Conservation (phyloP, 2,329 filamentous ascomycete genomes). For the Fusarium abutilonis region DNA sequence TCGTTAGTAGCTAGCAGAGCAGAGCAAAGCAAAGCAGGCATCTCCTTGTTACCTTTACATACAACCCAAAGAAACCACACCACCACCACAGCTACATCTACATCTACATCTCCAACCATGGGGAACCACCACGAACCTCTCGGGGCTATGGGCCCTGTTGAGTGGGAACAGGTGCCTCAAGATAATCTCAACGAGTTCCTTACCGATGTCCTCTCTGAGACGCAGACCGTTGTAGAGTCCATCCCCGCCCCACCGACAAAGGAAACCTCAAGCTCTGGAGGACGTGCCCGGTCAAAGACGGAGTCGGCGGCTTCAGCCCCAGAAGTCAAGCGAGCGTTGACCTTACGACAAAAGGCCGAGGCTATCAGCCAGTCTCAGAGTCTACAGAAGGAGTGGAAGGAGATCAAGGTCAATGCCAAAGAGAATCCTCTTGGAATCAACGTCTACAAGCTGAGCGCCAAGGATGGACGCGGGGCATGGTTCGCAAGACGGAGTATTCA, state of each 20-base stretch:
- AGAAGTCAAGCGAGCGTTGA: slow-evolving; percentile 61
- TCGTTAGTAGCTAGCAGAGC: no score
- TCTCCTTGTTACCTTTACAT: slow-evolving; percentile 1
- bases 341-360: slow-evolving; percentile 54
- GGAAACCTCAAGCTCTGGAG: slow-evolving; percentile 55
- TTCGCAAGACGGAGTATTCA: slow-evolving; percentile 88
- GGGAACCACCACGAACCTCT: slow-evolving; percentile 68
- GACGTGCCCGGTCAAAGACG: slow-evolving; percentile 64
- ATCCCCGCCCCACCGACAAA: slow-evolving; percentile 63
- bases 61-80: not conserved
- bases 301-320: slow-evolving; percentile 62
- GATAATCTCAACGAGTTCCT: slow-evolving; percentile 65
- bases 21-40: slow-evolving; percentile 13
- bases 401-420: slow-evolving; percentile 74
- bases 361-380: slow-evolving; percentile 60
- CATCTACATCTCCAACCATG: slow-evolving; percentile 53
- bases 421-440: slow-evolving; percentile 80
- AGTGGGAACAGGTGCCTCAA: slow-evolving; percentile 59
- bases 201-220: slow-evolving; percentile 69
- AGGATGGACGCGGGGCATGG: slow-evolving; percentile 88
- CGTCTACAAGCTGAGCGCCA: slow-evolving; percentile 81
- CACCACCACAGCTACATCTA: slow-evolving; percentile 2
- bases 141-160: slow-evolving; percentile 63
- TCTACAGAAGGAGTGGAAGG: slow-evolving; percentile 88
- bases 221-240: slow-evolving; percentile 78